Evolutionary conservation across 495 filamentous ascomycete species (phyloP).

Genomic region (Achaetomiella virescens): DNA sequence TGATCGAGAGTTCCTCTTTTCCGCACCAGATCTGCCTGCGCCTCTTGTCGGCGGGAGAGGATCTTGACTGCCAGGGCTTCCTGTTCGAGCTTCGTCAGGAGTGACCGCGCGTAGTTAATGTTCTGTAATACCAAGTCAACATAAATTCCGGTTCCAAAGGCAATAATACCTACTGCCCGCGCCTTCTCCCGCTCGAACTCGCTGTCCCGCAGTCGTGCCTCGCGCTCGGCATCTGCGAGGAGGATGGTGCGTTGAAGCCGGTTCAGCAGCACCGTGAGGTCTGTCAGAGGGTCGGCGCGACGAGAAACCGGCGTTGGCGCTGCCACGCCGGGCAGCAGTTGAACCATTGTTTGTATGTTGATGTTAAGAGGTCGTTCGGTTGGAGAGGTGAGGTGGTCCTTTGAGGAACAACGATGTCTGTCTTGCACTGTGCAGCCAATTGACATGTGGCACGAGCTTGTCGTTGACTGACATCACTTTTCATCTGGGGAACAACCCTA

Average conservation of each 20-base stretch:
- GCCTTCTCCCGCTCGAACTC: slow-evolving; percentile 67
- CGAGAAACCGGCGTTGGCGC: slow-evolving; percentile 4
- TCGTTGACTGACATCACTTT: slow-evolving; percentile 14
- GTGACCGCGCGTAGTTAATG: slow-evolving; percentile 68
- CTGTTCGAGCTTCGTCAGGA: slow-evolving; percentile 73
- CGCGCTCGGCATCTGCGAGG: slow-evolving; percentile 55
- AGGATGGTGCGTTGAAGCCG: slow-evolving; percentile 70
- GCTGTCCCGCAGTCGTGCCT: slow-evolving; percentile 50
- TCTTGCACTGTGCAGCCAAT: slow-evolving; percentile 2
- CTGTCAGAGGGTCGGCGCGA: slow-evolving; percentile 35
- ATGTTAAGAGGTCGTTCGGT: neutral
- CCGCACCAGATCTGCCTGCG: slow-evolving; percentile 58
- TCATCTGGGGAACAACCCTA: slow-evolving; percentile 14
- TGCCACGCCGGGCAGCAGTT: slow-evolving; percentile 21
- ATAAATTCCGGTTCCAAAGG: too few species aligned
- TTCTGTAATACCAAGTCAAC: slow-evolving; percentile 48
- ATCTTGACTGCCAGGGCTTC: slow-evolving; percentile 59
- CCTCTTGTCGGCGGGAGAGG: slow-evolving; percentile 55
- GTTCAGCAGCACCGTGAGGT: slow-evolving; percentile 65
- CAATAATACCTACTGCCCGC: slow-evolving; percentile 46
- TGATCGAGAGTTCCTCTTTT: slow-evolving; percentile 56
- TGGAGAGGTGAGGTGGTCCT: neutral
- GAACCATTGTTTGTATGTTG: slow-evolving; percentile 20
- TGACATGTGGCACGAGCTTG: slow-evolving; percentile 17
- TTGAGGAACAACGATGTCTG: neutral